Evolutionary conservation across 768 basidiomycete genomes (phyloP).

Genomic region (Auriscalpium vulgare): DNA sequence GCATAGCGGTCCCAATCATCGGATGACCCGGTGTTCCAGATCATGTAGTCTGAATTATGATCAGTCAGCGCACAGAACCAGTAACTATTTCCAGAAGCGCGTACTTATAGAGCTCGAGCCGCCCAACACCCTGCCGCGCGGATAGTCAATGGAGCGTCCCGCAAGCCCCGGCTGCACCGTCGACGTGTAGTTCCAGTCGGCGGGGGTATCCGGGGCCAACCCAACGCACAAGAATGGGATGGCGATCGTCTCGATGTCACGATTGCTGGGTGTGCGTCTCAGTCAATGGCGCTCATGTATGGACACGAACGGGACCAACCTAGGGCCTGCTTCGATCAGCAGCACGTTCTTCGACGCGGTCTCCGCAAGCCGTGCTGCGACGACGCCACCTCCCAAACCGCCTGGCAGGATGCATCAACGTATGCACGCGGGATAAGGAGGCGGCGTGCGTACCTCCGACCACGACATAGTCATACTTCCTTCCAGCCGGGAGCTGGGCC

Average conservation of each 20-base stretch:
- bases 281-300: too few relatives aligned
- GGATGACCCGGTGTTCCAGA: conserved; percentile 12
- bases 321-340: conserved; percentile 21
- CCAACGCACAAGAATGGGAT: conserved; percentile 13
- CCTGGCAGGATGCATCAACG: conserved; percentile 12
- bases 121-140: conserved; percentile 20
- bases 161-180: conserved; percentile 16
- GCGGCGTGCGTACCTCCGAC: conserved; percentile 18
- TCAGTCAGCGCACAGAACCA: too few relatives aligned
- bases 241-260: conserved; percentile 9
- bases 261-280: conserved; percentile 4
- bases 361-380: conserved; percentile 33
- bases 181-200: conserved; percentile 24
- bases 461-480: conserved; percentile 32
- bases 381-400: conserved; percentile 29
- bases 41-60: conserved; percentile 9
- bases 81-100: background rate
- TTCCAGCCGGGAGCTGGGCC: conserved; percentile 1
- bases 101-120: conserved; percentile 21
- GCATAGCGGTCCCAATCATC: conserved; percentile 16
- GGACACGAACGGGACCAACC: background rate
- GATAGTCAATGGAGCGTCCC: conserved; percentile 14
- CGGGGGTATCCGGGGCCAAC: conserved; percentile 11
- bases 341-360: conserved; percentile 28
- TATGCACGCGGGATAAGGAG: background rate